Evolutionary conservation across 2,329 filamentous ascomycete species (phyloP).

Genomic region (Nothopassalora personata): DNA sequence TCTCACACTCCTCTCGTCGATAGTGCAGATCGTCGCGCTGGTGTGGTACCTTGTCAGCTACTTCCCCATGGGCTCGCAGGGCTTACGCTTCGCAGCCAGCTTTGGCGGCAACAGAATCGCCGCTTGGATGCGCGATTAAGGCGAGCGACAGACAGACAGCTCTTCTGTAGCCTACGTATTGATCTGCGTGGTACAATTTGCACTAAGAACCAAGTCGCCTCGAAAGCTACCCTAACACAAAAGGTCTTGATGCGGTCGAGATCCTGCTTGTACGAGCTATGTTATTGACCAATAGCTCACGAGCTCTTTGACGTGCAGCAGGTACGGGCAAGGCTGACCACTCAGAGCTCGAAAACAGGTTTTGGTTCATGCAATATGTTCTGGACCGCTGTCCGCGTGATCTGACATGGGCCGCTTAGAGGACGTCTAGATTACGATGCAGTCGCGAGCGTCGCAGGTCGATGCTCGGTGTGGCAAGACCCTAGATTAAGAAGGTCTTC

Average conservation of each 20-base stretch:
- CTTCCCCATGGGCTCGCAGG: conserved; percentile 91
- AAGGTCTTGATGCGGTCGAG: background rate
- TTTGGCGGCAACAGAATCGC: conserved; percentile 81
- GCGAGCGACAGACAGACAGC: background rate
- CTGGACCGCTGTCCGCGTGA: background rate
- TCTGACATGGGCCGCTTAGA: background rate
- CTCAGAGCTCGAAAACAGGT: background rate
- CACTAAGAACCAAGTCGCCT: background rate
- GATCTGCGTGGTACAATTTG: background rate
- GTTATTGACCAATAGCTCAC: background rate
- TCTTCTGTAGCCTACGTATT: conserved; percentile 9
- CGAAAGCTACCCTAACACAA: background rate
- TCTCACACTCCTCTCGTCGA: conserved; percentile 76
- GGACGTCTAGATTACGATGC: background rate
- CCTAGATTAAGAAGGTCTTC: too few species aligned
- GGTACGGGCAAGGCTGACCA: background rate
- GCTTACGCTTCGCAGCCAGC: conserved; percentile 76
- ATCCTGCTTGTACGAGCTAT: background rate
- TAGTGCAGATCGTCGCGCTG: conserved; percentile 77
- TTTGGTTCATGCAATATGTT: background rate
- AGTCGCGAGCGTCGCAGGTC: background rate
- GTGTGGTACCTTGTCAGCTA: conserved; percentile 95
- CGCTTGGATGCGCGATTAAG: conserved; percentile 76
- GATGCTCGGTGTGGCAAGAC: background rate
- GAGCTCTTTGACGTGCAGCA: background rate